These are phyloP conservation scores for Rhizophlyctis rosea DNA, from an alignment of 192 early-diverging fungal species.

Conservation along the genomic window DNA sequence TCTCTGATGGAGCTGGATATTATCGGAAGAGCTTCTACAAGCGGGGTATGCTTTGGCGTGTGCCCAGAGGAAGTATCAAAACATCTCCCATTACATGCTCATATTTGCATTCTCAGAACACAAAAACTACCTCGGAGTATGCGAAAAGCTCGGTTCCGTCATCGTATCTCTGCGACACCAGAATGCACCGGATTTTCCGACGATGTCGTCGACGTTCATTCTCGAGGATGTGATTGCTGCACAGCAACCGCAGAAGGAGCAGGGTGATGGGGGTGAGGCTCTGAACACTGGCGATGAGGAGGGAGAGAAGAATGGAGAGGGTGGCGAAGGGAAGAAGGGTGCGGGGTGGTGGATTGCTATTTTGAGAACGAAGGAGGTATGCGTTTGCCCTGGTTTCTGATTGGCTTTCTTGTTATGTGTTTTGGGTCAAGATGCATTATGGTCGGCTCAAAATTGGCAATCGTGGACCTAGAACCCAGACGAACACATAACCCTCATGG, in stretches of 20 bases:
- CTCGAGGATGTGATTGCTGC: background rate
- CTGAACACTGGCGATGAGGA: background rate
- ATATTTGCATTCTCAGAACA: slow-evolving; percentile 24
- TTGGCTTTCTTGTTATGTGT: too few relatives aligned
- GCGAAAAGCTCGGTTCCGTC: slow-evolving; percentile 28
- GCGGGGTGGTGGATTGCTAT: too few relatives aligned
- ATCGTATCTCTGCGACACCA: slow-evolving; percentile 31
- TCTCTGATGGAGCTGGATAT: slow-evolving; percentile 26
- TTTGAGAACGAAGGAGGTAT: slow-evolving; percentile 29
- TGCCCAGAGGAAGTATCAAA: slow-evolving; percentile 15
- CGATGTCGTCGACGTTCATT: background rate
- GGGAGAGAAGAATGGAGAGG: slow-evolving; percentile 1
- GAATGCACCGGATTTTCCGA: background rate
- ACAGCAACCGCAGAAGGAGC: background rate
- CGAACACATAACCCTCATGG: too few relatives aligned
- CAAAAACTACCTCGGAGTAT: slow-evolving; percentile 23
- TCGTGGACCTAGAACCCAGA: slow-evolving; percentile 16
- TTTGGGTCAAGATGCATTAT: background rate
- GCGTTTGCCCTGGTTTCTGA: too few relatives aligned
- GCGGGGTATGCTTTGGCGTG: too few relatives aligned
- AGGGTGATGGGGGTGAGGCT: background rate
- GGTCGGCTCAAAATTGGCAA: background rate
- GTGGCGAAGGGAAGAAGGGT: slow-evolving; percentile 9
- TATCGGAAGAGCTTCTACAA: too few relatives aligned
- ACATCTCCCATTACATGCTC: background rate